A percentile compares a stretch with the other conserved stretches of the same genome.
phyloP scores from a whole-genome alignment of 2,329 filamentous ascomycete species.

The Coleophoma cylindrospora region DNA sequence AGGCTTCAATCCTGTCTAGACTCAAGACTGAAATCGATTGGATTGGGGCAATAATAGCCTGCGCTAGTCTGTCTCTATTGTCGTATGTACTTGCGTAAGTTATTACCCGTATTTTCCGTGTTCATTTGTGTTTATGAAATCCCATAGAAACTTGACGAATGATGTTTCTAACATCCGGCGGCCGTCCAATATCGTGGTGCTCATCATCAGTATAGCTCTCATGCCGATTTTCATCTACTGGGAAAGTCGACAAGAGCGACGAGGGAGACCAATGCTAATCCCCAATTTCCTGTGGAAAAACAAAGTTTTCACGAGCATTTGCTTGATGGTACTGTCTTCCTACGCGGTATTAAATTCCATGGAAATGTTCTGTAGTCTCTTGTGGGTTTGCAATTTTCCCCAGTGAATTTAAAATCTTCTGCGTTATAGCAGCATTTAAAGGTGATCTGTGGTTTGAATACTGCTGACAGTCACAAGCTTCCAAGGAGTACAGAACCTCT shows the following conservation, averaged over 20 bases:
- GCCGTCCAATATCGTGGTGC: constrained; percentile 36
- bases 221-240: constrained; percentile 48
- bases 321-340: constrained; percentile 41
- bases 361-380: constrained; percentile 43
- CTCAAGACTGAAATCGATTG: constrained; percentile 45
- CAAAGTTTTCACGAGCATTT: constrained; percentile 47
- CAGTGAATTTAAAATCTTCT: background rate
- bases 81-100: constrained; percentile 50
- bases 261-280: constrained; percentile 47
- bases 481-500: constrained; percentile 42
- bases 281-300: constrained; percentile 60
- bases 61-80: constrained; percentile 39
- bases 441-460: too few species aligned
- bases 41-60: constrained; percentile 43
- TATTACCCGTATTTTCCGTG: background rate
- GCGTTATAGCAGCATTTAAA: background rate
- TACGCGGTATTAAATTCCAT: constrained; percentile 40
- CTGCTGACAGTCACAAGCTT: constrained; percentile 30
- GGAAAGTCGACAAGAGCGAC: constrained; percentile 42
- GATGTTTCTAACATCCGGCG: constrained; percentile 35
- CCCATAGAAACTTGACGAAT: constrained; percentile 28
- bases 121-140: too few species aligned
- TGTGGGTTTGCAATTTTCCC: constrained; percentile 30
- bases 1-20: constrained; percentile 22
- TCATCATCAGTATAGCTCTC: constrained; percentile 36